Conservation (phyloP, 2,329 filamentous ascomycete species). For the Elsinoe australis region DNA sequence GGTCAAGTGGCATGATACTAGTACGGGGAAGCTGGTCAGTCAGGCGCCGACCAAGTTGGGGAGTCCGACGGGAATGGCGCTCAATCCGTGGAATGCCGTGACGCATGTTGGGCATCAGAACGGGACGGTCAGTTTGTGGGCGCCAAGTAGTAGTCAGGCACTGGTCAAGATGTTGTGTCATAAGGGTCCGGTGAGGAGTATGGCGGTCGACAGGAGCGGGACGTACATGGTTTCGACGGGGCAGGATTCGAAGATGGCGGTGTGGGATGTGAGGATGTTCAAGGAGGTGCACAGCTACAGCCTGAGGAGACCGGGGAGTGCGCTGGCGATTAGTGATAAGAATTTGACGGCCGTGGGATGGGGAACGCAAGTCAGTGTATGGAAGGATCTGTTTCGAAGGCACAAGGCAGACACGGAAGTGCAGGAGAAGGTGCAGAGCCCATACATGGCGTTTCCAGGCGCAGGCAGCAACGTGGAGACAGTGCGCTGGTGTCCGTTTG, state of each 20-base stretch:
- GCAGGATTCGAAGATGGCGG: conserved; percentile 83
- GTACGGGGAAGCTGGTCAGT: conserved; percentile 79
- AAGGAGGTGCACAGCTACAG: conserved; percentile 87
- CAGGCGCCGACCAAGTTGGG: conserved; percentile 82
- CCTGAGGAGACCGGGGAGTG: conserved; percentile 71
- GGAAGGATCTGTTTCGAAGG: conserved; percentile 82
- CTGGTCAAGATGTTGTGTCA: conserved; percentile 89
- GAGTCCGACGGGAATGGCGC: conserved; percentile 70
- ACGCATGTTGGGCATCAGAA: conserved; percentile 92
- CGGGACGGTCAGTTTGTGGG: conserved; percentile 90
- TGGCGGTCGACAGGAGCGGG: conserved; percentile 82
- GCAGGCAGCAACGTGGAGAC: conserved; percentile 74
- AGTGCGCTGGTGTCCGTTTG: conserved; percentile 86
- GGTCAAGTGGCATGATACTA: conserved; percentile 90
- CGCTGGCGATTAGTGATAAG: conserved; percentile 80
- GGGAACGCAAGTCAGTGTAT: conserved; percentile 82
- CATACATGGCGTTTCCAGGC: conserved; percentile 89
- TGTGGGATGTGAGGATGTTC: conserved; percentile 94
- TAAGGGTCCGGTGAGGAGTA: conserved; percentile 73
- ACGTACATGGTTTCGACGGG: conserved; percentile 93
- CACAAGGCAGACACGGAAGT: conserved; percentile 41
- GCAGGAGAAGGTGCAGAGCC: conserved; percentile 71
- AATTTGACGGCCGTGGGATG: conserved; percentile 83
- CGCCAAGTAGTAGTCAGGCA: conserved; percentile 77
- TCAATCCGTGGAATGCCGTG: conserved; percentile 89